Evolutionary conservation across 2,329 filamentous ascomycete species (phyloP).

Genomic region (Aspergillus luchuensis): DNA sequence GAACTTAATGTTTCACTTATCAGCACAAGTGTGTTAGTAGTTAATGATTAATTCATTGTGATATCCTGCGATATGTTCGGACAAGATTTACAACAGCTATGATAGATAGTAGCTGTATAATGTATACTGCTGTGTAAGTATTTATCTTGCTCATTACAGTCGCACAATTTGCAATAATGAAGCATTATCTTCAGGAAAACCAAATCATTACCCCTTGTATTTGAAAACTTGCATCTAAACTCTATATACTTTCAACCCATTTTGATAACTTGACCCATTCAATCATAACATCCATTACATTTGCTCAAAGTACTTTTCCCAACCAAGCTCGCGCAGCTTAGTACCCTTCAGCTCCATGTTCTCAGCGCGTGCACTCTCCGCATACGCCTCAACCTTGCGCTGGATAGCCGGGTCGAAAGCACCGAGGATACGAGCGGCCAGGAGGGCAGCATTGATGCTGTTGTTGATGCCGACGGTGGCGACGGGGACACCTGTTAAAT

Average conservation of each 20-base stretch:
- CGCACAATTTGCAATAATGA: background rate
- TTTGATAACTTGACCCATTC: background rate
- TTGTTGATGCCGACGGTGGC: conserved; percentile 81
- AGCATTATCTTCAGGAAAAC: background rate
- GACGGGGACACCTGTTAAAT: conserved; percentile 63
- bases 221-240: background rate
- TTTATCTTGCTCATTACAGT: no score
- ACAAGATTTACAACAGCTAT: no score
- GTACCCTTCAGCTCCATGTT: conserved; percentile 47
- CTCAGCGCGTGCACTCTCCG: conserved; percentile 43
- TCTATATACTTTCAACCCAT: conserved; percentile 6
- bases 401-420: conserved; percentile 47
- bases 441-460: conserved; percentile 72
- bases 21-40: background rate
- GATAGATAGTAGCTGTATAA: no score
- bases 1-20: background rate
- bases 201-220: background rate
- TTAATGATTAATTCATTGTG: conserved; percentile 9
- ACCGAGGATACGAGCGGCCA: conserved; percentile 70
- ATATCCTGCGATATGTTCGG: background rate
- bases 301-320: conserved; percentile 49
- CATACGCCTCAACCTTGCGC: conserved; percentile 47
- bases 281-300: conserved; percentile 33
- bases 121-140: no score
- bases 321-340: conserved; percentile 47